These are phyloP conservation scores for Stereum hirsutum DNA, from an alignment of 1,284 basidiomycete genomes.

Conservation along the genomic window DNA sequence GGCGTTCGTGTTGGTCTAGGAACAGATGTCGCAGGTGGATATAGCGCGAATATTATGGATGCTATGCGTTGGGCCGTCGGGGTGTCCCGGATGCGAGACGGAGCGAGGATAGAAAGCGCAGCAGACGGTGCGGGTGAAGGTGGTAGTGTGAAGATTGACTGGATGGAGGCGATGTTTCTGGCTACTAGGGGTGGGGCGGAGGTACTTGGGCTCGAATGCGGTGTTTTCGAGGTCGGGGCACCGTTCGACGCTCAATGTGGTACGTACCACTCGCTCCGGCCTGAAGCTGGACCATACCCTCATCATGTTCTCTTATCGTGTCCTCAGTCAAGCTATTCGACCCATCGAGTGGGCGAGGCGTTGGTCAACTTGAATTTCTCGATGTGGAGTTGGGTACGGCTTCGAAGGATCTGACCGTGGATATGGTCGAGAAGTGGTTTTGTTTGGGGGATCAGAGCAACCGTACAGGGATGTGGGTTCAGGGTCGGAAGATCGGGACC, in stretches of 20 bases:
- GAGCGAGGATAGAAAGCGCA: slow-evolving; percentile 22
- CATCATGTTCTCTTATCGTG: neutral
- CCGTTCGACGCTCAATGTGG: slow-evolving; percentile 78
- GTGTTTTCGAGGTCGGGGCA: slow-evolving; percentile 56
- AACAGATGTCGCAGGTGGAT: slow-evolving; percentile 81
- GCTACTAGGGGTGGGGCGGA: slow-evolving; percentile 70
- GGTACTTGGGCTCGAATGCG: slow-evolving; percentile 52
- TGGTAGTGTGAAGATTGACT: slow-evolving; percentile 37
- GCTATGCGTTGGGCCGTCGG: slow-evolving; percentile 73
- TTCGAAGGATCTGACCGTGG: slow-evolving; percentile 27
- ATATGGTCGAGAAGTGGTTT: slow-evolving; percentile 83
- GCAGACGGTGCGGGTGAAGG: neutral
- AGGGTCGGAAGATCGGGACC: slow-evolving; percentile 33
- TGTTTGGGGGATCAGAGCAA: slow-evolving; percentile 67
- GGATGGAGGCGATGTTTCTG: slow-evolving; percentile 73
- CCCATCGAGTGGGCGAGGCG: slow-evolving; percentile 25
- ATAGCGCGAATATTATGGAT: slow-evolving; percentile 66
- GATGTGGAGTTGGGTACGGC: slow-evolving; percentile 24
- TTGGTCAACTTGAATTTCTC: slow-evolving; percentile 66
- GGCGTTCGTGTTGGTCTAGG: slow-evolving; percentile 70
- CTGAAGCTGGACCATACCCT: neutral
- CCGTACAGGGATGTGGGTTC: slow-evolving; percentile 62
- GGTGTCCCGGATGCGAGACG: slow-evolving; percentile 66
- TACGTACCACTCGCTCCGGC: slow-evolving; percentile 27
- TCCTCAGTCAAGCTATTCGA: slow-evolving; percentile 43